These are phyloP conservation scores for Pseudocercospora crystallina DNA, from an alignment of 2,329 filamentous ascomycete species.

Conservation along the genomic window DNA sequence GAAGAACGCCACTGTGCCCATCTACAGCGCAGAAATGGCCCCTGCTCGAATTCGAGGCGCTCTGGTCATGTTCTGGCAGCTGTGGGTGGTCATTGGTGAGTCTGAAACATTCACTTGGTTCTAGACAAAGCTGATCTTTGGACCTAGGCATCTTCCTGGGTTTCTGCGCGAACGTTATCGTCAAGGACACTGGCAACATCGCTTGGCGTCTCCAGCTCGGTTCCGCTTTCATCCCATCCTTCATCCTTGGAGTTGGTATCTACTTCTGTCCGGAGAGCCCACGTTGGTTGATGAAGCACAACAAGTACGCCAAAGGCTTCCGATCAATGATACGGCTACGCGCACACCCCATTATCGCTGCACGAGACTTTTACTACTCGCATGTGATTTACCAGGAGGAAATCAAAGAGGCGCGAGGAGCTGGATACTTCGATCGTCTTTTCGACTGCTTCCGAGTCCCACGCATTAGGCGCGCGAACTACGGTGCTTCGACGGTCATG, in stretches of 20 bases:
- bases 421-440: slow-evolving; percentile 45
- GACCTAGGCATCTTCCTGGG: slow-evolving; percentile 61
- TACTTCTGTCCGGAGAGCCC: slow-evolving; percentile 46
- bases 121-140: slow-evolving; percentile 19
- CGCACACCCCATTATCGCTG: slow-evolving; percentile 53
- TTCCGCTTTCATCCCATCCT: slow-evolving; percentile 56
- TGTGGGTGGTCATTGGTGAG: slow-evolving; percentile 50
- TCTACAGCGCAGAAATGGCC: slow-evolving; percentile 47
- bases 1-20: slow-evolving; percentile 48
- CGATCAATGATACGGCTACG: slow-evolving; percentile 50
- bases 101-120: not conserved
- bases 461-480: slow-evolving; percentile 46
- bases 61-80: slow-evolving; percentile 81
- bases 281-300: slow-evolving; percentile 52
- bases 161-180: slow-evolving; percentile 63
- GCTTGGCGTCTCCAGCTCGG: slow-evolving; percentile 69
- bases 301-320: slow-evolving; percentile 48
- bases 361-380: slow-evolving; percentile 57
- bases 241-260: slow-evolving; percentile 36
- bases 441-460: slow-evolving; percentile 52
- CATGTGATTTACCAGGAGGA: slow-evolving; percentile 38
- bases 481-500: slow-evolving; percentile 38
- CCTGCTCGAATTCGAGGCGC: slow-evolving; percentile 56
- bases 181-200: slow-evolving; percentile 58
- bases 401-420: slow-evolving; percentile 36